These are phyloP conservation scores for Saksenaea oblongispora DNA, from an alignment of 371 early-diverging fungal species.

Conservation along the genomic window DNA sequence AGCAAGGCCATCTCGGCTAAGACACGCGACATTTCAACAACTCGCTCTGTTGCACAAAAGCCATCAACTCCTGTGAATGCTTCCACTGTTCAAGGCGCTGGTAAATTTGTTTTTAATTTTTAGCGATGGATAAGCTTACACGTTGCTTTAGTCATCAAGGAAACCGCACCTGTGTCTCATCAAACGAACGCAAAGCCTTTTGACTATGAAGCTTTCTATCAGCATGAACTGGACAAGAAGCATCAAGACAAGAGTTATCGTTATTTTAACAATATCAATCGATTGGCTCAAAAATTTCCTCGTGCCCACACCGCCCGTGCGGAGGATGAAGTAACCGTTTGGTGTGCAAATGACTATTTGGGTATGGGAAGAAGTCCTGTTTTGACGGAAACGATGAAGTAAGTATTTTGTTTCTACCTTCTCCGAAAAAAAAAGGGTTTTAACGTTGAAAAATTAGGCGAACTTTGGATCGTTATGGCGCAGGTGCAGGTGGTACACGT, in stretches of 20 bases:
- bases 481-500: conserved; percentile 99
- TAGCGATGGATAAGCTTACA: conserved; percentile 4
- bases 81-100: conserved; percentile 33
- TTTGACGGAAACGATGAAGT: conserved; percentile 91
- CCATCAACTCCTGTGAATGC: conserved; percentile 50
- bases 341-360: conserved; percentile 99
- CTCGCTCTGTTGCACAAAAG: conserved; percentile 36
- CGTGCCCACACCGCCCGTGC: conserved; percentile 89
- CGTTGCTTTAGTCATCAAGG: conserved; percentile 16
- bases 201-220: conserved; percentile 89
- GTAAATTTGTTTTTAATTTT: conserved; percentile 1
- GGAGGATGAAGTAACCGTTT: conserved; percentile 92
- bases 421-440: not conserved
- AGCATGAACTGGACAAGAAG: conserved; percentile 88
- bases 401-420: conserved; percentile 26
- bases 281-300: conserved; percentile 91
- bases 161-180: conserved; percentile 39
- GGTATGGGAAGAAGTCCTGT: conserved; percentile 91
- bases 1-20: conserved; percentile 77
- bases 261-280: conserved; percentile 99
- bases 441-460: conserved; percentile 37
- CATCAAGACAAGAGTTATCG: conserved; percentile 96
- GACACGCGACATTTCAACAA: conserved; percentile 54
- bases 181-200: conserved; percentile 60
- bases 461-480: conserved; percentile 93